Evolutionary conservation across 2,329 filamentous ascomycete species (phyloP).

Genomic region (Fusarium penzigii): DNA sequence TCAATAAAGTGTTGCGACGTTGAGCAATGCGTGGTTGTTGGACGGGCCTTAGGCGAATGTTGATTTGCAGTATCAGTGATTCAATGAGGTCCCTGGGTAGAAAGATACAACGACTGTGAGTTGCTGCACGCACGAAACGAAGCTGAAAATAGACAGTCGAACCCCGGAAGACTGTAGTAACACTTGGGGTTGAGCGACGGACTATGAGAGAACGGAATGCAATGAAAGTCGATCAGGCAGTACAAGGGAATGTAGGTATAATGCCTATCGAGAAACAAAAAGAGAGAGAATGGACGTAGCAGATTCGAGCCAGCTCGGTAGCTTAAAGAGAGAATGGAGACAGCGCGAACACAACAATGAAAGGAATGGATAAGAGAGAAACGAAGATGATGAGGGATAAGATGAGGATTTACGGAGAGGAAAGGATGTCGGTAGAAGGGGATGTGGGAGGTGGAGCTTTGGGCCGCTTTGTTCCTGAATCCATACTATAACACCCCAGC

Average conservation of each 20-base stretch:
- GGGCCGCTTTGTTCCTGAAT: too few species aligned
- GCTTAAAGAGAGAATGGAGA: conserved; percentile 18
- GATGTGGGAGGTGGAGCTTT: conserved; percentile 8
- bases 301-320: conserved; percentile 24
- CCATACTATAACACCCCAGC: too few species aligned
- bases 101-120: too few species aligned
- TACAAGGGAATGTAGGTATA: conserved; percentile 14
- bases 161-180: not conserved
- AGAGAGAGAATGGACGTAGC: conserved; percentile 15
- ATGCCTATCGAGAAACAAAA: conserved; percentile 4
- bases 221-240: conserved; percentile 9
- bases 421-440: not conserved
- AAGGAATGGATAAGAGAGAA: conserved; percentile 24
- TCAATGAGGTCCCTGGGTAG: too few species aligned
- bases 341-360: conserved; percentile 12
- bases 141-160: not conserved
- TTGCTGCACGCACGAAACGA: too few species aligned
- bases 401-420: conserved; percentile 2
- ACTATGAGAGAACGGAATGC: conserved; percentile 20
- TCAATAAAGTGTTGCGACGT: not conserved
- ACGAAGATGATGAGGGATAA: conserved; percentile 20
- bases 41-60: too few species aligned
- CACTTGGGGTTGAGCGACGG: too few species aligned
- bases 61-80: too few species aligned
- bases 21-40: not conserved